These are phyloP conservation scores for Debaryomyces tyrocola DNA, from an alignment of 805 yeast species.

Conservation along the genomic window DNA sequence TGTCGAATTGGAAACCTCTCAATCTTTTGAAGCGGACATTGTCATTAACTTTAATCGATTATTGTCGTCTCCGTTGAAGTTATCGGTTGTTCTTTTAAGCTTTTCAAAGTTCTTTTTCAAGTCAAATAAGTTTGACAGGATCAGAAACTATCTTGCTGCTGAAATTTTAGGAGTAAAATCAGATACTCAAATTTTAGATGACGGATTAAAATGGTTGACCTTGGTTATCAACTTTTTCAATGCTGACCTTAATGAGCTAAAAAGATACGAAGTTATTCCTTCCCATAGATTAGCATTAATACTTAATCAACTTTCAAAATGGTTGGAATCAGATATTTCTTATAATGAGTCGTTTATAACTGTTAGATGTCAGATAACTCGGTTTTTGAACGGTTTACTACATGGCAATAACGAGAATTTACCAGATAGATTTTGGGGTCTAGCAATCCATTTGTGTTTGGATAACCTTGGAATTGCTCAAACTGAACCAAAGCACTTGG, in stretches of 20 bases:
- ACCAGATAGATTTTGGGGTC: conserved; percentile 34
- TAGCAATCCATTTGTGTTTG: conserved; percentile 37
- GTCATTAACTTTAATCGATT: conserved; percentile 31
- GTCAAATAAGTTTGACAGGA: conserved; percentile 43
- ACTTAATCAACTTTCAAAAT: conserved; percentile 48
- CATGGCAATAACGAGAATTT: conserved; percentile 10
- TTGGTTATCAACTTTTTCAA: conserved; percentile 45
- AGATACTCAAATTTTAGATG: conserved; percentile 34
- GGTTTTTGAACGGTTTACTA: conserved; percentile 37
- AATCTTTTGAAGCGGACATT: conserved; percentile 18
- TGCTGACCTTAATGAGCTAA: conserved; percentile 26
- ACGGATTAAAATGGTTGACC: conserved; percentile 49
- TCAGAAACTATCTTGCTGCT: conserved; percentile 62
- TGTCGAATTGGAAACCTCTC: conserved; percentile 14
- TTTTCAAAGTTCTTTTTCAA: conserved; percentile 36
- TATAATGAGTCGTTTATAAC: conserved; percentile 55
- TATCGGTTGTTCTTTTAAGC: conserved; percentile 29
- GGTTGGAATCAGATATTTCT: conserved; percentile 64
- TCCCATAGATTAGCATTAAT: conserved; percentile 66
- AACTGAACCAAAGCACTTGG: conserved; percentile 37
- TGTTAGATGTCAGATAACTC: conserved; percentile 52
- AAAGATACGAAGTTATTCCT: conserved; percentile 48
- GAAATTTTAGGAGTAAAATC: conserved; percentile 59
- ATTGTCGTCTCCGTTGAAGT: conserved; percentile 29
- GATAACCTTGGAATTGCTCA: conserved; percentile 46